Evolutionary conservation across 352 stramenopile genomes (phyloP).

Genomic region (Globisporangium paddicum): DNA sequence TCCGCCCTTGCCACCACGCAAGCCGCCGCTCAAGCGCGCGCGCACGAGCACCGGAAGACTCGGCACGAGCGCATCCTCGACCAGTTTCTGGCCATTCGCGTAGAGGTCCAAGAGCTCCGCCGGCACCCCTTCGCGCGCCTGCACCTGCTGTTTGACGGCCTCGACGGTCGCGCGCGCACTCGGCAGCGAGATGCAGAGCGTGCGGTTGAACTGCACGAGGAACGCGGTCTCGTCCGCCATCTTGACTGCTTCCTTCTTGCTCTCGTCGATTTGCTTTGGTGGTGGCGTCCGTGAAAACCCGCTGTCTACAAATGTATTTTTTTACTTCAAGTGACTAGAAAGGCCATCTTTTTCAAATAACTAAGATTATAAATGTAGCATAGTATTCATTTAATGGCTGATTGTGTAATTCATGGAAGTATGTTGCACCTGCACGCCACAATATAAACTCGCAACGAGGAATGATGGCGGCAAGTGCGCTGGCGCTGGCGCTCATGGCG

Average conservation of each 20-base stretch:
- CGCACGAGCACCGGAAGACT: conserved; percentile 53
- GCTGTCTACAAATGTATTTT: neutral
- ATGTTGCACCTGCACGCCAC: neutral
- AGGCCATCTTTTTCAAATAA: too few relatives aligned
- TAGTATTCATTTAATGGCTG: too few relatives aligned
- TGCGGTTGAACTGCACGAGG: conserved; percentile 79
- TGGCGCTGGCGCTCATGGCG: neutral
- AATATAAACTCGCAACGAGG: too few relatives aligned
- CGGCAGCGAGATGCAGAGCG: conserved; percentile 64
- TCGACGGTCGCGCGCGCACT: conserved; percentile 27
- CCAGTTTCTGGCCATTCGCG: conserved; percentile 44
- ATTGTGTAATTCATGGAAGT: too few relatives aligned
- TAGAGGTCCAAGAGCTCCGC: conserved; percentile 51
- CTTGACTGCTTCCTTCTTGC: neutral
- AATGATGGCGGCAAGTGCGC: neutral
- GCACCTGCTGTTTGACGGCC: conserved; percentile 34
- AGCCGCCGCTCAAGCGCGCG: conserved; percentile 49
- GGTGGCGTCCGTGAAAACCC: neutral
- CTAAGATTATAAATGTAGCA: too few relatives aligned
- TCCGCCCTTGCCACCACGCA: conserved; percentile 77
- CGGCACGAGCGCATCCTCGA: conserved; percentile 37
- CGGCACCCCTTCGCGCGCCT: conserved; percentile 43
- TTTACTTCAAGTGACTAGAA: too few relatives aligned
- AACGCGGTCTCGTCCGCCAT: conserved; percentile 60
- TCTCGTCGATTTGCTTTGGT: conserved; percentile 6